Percentiles rank a stretch among this genome's conserved stretches.
Conservation (phyloP, 2,329 filamentous ascomycete genomes). For the Ophiocordyceps camponoti-saundersi region DNA sequence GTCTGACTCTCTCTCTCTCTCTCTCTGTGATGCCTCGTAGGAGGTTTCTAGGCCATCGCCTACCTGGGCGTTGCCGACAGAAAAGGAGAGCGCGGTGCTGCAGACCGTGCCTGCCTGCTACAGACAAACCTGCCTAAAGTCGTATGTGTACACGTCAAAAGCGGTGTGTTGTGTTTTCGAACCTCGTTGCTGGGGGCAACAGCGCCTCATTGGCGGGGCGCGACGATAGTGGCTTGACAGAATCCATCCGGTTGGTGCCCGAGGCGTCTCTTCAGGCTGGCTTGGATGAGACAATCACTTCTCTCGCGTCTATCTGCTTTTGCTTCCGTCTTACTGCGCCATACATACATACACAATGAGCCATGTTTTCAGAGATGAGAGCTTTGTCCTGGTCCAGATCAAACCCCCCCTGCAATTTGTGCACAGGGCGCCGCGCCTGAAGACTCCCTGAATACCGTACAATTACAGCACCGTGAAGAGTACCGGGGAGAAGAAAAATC, state of each 20-base stretch:
- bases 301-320: not conserved
- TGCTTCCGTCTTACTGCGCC: too few relatives aligned
- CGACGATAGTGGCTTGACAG: not conserved
- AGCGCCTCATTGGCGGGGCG: not conserved
- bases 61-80: not conserved
- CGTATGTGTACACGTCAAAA: not conserved
- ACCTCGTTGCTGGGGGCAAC: constrained; percentile 5
- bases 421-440: not conserved
- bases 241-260: not conserved
- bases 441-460: not conserved
- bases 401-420: not conserved
- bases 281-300: not conserved
- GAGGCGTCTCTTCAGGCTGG: not conserved
- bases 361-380: not conserved
- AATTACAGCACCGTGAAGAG: not conserved
- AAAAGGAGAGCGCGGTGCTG: not conserved
- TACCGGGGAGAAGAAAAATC: not conserved
- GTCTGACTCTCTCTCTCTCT: too few relatives aligned
- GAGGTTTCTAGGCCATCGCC: not conserved
- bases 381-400: not conserved
- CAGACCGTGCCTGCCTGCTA: not conserved
- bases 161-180: constrained; percentile 2
- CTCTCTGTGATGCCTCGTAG: too few relatives aligned
- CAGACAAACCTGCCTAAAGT: not conserved
- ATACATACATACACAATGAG: not conserved